Base-by-base conservation (phyloP, 1,284 basidiomycete species). In the Melampsora americana region DNA sequence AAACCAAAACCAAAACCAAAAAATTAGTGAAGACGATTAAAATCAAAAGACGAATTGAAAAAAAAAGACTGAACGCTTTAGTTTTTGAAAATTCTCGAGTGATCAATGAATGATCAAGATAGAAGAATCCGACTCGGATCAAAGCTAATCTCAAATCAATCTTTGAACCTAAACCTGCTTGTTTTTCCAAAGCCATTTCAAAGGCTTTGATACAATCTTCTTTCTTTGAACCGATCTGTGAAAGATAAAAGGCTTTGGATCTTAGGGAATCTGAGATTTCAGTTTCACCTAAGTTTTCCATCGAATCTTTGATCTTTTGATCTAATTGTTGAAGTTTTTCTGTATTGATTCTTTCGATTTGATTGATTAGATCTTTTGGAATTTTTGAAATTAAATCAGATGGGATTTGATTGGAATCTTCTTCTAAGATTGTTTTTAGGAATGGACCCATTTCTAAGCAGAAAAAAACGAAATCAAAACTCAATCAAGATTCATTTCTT, bases 91-190 rank as follows among this genome's bases (percentile, higher is more conserved):
- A 88, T 80, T 92, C 88, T 61, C 86, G 83, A 0, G 87, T 89
- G 69, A 95, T 89, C 73, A 95, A 85, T 12, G 87, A 84, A 61
- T 90, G 88, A 81, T 98, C 92, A 32, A 87, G 87, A 83, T 91
- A 94, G 87, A 98, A 99, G 82, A 98, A 87, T 0, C 93, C 95
- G 77, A 98, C 90, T 56, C 95, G 87, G 73, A 93, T 90, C 79
- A 95, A 89, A 0, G 93, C 90, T 42, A 99, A 87, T 0, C 91
- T 90, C 68, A 98, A 89, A 83, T 99, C 95, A 82, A 99, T 96
- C 79, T 92, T 87, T 4, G 92, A 92, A 12, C 96, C 95, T 1
- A 97, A 85, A 0, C 95, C 95, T 0, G 94, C 90, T 0, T 92
- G 95, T 85, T 98, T 97, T 83, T 92, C 90, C 14, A 96, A 84